Evolutionary conservation across 352 stramenopile species (phyloP), one percentile per base, ranked within the genome.

Genomic region (Globisporangium carolinianum): DNA sequence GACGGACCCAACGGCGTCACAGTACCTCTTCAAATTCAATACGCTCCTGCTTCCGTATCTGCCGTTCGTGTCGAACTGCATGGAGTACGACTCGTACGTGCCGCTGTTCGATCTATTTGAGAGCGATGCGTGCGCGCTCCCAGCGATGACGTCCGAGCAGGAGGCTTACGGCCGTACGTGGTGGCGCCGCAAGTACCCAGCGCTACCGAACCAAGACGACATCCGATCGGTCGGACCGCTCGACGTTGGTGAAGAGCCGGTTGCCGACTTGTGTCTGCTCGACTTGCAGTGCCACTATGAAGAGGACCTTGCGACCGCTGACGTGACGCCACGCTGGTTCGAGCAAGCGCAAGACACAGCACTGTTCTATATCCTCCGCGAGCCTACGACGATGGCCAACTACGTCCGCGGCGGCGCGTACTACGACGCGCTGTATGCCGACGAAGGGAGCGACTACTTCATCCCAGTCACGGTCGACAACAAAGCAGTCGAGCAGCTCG

Each of bases 61-160:
- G 37, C 96, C 96, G 7, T 99, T 98, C 61, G 88, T 98, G 51
- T 98, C 91, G 6, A 98, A 97, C 54, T 99, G 96, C 70, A 84
- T 87, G 70, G 86, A 96, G 52, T 99, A 97, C 61, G 96, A 99
- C 76, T 98, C 88, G 62, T 93, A 97, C 55, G 86, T 99, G 60
- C 90, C 94, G 3, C 68, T 98, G 0, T 98, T 95, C 51, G 78
- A 95, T 52, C 58, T 98, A 1, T 76, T 98, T 15, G 95, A 98
- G 63, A 96, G 75, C 57, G 76, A 90, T n/a, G 53, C 94, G 47
- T 99, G 96, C 51, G 51, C 81, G 37, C 66, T 99, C 6, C 96
- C 96, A 15, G 79, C 74, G 4, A 75, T 90, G 50, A 87, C 79
- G 14, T 87, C 80, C 1, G 82, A 94, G 47, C 75, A 75, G 3